Percentiles rank a stretch among this genome's conserved stretches.
Conservation (phyloP, 345 rosid species). For the Heritiera fomes region DNA sequence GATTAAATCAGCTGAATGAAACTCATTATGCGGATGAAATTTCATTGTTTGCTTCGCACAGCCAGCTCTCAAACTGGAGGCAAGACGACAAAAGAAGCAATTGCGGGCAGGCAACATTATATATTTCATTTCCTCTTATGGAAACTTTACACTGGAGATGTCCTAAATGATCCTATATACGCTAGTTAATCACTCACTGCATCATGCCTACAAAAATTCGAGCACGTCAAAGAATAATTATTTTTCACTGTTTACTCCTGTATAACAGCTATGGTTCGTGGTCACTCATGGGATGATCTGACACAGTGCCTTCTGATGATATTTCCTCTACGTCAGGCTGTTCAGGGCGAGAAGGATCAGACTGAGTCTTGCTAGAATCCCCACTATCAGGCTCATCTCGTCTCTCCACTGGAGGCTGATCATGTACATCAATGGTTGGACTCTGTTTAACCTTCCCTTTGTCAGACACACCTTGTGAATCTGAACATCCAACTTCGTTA, state of each 20-base stretch:
- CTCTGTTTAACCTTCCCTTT: constrained; percentile 31
- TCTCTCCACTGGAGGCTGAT: constrained; percentile 29
- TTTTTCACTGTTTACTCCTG: constrained; percentile 29
- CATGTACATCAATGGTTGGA: constrained; percentile 24
- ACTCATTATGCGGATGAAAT: background rate
- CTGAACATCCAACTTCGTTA: constrained; percentile 36
- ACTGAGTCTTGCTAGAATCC: constrained; percentile 51
- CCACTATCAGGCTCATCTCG: constrained; percentile 38
- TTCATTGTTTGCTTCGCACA: background rate
- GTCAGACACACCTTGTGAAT: constrained; percentile 32
- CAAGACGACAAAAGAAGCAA: constrained; percentile 11
- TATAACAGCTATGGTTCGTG: constrained; percentile 34
- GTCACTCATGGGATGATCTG: constrained; percentile 52
- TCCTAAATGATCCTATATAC: constrained; percentile 49
- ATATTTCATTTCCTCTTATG: constrained; percentile 51
- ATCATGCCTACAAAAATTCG: constrained; percentile 68
- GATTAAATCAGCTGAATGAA: background rate
- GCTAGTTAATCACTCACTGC: constrained; percentile 46
- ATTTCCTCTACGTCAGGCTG: constrained; percentile 41
- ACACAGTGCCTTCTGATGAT: constrained; percentile 66
- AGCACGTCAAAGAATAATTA: constrained; percentile 40
- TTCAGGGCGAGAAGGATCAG: constrained; percentile 35
- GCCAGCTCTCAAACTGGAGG: constrained; percentile 10
- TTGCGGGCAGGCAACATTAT: constrained; percentile 37
- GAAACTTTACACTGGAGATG: constrained; percentile 52